These are phyloP conservation scores for Aspergillus sp. DNA, from an alignment of 2,329 filamentous ascomycete genomes.

Conservation along the genomic window DNA sequence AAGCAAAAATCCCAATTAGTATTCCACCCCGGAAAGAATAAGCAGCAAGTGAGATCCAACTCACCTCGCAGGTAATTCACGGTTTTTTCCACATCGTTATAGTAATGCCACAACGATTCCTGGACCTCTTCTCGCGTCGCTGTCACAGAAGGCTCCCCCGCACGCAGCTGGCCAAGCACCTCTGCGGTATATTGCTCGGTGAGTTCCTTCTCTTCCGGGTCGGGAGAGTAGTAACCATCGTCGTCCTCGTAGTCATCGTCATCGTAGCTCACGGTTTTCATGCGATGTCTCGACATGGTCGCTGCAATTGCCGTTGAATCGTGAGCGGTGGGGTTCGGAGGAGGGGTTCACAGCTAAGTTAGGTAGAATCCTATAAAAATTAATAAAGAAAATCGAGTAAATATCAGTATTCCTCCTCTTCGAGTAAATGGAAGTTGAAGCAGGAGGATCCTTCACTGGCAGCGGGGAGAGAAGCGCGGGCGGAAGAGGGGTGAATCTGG, in stretches of 20 bases:
- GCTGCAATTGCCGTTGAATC: no score
- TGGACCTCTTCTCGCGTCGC: slow-evolving; percentile 71
- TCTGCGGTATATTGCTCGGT: slow-evolving; percentile 63
- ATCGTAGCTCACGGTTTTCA: slow-evolving; percentile 41
- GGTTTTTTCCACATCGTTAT: slow-evolving; percentile 84
- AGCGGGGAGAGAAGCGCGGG: no score
- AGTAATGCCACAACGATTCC: slow-evolving; percentile 92
- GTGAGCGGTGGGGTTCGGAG: no score
- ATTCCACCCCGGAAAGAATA: background rate
- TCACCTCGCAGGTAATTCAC: slow-evolving; percentile 72
- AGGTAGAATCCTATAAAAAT: no score
- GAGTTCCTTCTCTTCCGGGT: slow-evolving; percentile 45
- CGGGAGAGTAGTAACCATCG: slow-evolving; percentile 37
- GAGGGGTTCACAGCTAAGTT: no score
- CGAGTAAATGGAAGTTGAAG: no score
- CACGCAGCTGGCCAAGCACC: slow-evolving; percentile 63
- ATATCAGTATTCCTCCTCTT: no score
- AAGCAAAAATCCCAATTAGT: background rate
- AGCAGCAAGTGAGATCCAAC: slow-evolving; percentile 10
- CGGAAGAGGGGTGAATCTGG: no score
- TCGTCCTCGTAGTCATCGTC: slow-evolving; percentile 34
- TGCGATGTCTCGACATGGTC: slow-evolving; percentile 41
- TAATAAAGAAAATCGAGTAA: no score
- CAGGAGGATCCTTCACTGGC: no score
- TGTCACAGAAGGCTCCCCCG: slow-evolving; percentile 53